Evolutionary conservation across 257 asterid species (phyloP).

Genomic region (Catharanthus roseus): DNA sequence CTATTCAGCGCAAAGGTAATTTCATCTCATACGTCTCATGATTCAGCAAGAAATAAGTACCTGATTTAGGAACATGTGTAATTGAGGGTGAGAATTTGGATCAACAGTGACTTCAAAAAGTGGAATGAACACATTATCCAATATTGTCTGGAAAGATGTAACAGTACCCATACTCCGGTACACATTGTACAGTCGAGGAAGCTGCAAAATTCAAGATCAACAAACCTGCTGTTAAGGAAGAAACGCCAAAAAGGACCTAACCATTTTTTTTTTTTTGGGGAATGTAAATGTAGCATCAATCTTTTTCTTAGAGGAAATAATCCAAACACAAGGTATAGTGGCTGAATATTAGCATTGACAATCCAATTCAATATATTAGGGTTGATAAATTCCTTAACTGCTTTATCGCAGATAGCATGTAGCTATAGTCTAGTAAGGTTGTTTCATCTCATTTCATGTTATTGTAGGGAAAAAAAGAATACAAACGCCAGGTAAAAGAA

Average conservation of each 20-base stretch:
- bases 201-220: constrained; percentile 43
- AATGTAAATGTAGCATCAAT: neutral
- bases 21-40: neutral
- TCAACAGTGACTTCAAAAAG: constrained; percentile 87
- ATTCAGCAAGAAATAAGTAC: constrained; percentile 27
- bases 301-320: neutral
- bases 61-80: constrained; percentile 83
- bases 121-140: constrained; percentile 86
- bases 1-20: neutral
- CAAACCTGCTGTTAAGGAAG: neutral
- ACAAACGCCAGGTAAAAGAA: neutral
- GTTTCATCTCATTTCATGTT: neutral
- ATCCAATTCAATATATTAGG: neutral
- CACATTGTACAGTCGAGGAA: constrained; percentile 83
- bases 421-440: neutral
- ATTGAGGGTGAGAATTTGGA: constrained; percentile 89
- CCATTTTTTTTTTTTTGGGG: too few species aligned
- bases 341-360: too few species aligned
- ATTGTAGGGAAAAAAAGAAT: neutral
- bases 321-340: neutral
- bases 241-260: neutral
- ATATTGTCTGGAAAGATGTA: constrained; percentile 83
- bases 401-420: neutral
- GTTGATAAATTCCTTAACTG: neutral
- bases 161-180: constrained; percentile 93